Base-by-base conservation (phyloP, 1,139 yeast genomes). In the Candida tetrigidarum region DNA sequence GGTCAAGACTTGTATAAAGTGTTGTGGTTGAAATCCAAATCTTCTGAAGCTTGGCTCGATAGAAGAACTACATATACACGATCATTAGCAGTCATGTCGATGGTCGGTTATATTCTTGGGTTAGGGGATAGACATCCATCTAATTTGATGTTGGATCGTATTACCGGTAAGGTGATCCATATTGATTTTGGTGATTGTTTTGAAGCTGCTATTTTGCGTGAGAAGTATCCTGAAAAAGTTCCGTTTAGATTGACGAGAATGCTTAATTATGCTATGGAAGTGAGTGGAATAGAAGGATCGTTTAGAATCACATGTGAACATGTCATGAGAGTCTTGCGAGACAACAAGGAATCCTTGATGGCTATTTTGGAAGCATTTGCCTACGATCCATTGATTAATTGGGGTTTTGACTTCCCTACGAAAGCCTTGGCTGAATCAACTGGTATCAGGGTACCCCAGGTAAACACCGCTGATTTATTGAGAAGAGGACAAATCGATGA, bases 141-240 rank as follows among this genome's bases (percentile, higher is more conserved):
- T 25, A 95, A 95, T 60, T 77, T 95, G 67, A 90, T 95, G 97
- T 79, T 95, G 67, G 96, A 92, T 62, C 76, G 97, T 55, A 80
- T 84, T 43, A 90, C 98, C 0, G 99, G 99, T 50, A 91, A 92
- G 60, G 97, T 95, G 38, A 80, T 93, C 35, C 99, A 95, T 62
- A 92, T 95, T 67, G 99, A 95, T 75, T 95, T 93, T 66, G 99
- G 99, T 55, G 99, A 95, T 63, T 95, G 99, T 77, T 95, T 95
- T 61, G 99, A 95, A 62, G 97, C 98, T 1, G 99, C 99, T 0
- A 91, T 93, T 45, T 70, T 95, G 50, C 81, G 99, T 56, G 99
- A 93, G 55, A 95, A 93, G 62, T 95, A 87, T 64, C 99, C 99
- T 0, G 99, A 95, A 62, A 92, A 92, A 65, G 99, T 95, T 19